These are phyloP conservation scores for Haplographium delicatum DNA, from an alignment of 495 filamentous ascomycete species.

Conservation along the genomic window DNA sequence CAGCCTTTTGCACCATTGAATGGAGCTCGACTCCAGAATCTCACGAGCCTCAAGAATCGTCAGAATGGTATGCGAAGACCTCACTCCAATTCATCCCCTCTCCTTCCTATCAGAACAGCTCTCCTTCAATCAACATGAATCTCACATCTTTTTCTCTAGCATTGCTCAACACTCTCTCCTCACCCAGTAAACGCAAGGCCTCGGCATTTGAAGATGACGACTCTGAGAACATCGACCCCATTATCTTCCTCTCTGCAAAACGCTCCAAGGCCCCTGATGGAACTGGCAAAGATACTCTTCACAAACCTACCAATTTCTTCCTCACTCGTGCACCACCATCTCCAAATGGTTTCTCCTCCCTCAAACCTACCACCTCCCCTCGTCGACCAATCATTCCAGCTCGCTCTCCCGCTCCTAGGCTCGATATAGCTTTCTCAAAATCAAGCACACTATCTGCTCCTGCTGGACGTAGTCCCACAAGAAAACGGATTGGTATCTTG, in stretches of 20 bases:
- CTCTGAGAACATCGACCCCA: slow-evolving; percentile 78
- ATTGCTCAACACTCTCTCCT: slow-evolving; percentile 10
- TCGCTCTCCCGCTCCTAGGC: slow-evolving; percentile 33
- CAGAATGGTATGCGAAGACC: slow-evolving; percentile 52
- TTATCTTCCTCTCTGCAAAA: slow-evolving; percentile 56
- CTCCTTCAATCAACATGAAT: slow-evolving; percentile 5
- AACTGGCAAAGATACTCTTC: slow-evolving; percentile 33
- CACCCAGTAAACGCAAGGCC: slow-evolving; percentile 20
- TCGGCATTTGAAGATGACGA: slow-evolving; percentile 37
- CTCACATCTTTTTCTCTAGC: slow-evolving; percentile 16
- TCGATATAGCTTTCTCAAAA: slow-evolving; percentile 38
- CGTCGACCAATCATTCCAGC: slow-evolving; percentile 27
- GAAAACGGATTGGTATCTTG: slow-evolving; percentile 58
- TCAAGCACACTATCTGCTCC: slow-evolving; percentile 46
- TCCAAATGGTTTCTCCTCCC: slow-evolving; percentile 18
- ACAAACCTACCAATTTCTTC: slow-evolving; percentile 30
- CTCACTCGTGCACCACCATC: slow-evolving; percentile 26
- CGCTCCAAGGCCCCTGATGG: slow-evolving; percentile 53
- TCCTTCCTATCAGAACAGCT: not conserved
- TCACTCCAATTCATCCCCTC: not conserved
- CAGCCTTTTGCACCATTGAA: slow-evolving; percentile 55
- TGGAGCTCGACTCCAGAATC: slow-evolving; percentile 44
- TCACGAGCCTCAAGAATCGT: slow-evolving; percentile 55
- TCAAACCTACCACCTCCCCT: slow-evolving; percentile 28
- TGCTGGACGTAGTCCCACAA: slow-evolving; percentile 58